Base-by-base conservation (phyloP, 2,329 filamentous ascomycete genomes). In the Colletotrichum siamense region DNA sequence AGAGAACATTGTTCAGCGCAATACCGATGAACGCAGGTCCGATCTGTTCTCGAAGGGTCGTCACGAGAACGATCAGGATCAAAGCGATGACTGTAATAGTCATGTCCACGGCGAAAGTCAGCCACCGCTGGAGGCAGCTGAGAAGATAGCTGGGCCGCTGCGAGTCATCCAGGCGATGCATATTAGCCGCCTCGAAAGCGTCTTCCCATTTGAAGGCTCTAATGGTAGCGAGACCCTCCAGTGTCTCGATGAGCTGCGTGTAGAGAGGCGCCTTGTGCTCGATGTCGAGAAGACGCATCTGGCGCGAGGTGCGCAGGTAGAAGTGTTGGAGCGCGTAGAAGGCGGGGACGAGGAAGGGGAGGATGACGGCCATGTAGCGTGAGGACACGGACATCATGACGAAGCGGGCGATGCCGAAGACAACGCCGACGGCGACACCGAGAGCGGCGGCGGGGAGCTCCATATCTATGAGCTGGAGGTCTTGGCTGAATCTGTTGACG, bases 111-210 rank as follows among this genome's bases (percentile, higher is more conserved):
- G 88, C 86, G 2, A 91, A 80, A 0, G 82, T 86, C 0, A 91
- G 83, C 89, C 89, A 91, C 30, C 87, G 83, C 78, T 91, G 90
- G 18, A 91, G 84, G 16, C 85, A 86, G 64, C 84, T 86, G 8
- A 91, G 83, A 1, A 90, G 83, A 75, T 91, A 91, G 62, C 86
- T 88, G 2, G 90, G 89, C 28, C 84, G 82, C 74, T 91, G 89
- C 0, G 88, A 89, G 15, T 80, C 79, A 75, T 91, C 87, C 2
- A 91, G 81, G 0, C 90, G 82, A 15, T 77, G 75, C 6, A 86
- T 79, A 61, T 87, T 88, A 44, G 84, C 83, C 34, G 84, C 79
- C 39, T 84, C 81, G 68, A 87, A 85, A 3, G 79, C 80, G 2
- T 82, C 78, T 59, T 86, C 81, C 89, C 89, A 91, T 9, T 85